Evolutionary conservation across 2,329 filamentous ascomycete genomes (phyloP).

Genomic region (Sordariomycetes sp.): DNA sequence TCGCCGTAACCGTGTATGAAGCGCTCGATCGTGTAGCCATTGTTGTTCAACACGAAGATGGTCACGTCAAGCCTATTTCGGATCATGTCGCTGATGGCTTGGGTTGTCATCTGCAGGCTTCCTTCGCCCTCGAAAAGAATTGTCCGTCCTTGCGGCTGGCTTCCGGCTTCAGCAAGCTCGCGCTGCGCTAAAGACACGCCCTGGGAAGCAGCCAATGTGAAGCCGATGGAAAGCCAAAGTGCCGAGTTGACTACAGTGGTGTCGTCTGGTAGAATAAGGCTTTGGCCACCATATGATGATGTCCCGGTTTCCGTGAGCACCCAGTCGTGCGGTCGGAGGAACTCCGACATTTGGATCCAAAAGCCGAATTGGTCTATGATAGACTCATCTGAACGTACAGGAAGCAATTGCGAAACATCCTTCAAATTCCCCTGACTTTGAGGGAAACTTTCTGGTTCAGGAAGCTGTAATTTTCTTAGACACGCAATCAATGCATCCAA

Average conservation of each 20-base stretch:
- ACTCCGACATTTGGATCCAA: no score
- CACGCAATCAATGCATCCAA: no score
- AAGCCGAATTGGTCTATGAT: conserved; percentile 40
- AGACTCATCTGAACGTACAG: conserved; percentile 13
- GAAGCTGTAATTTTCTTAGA: no score
- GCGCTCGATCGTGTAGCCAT: conserved; percentile 50
- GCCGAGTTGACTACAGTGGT: conserved; percentile 37
- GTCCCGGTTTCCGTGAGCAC: conserved; percentile 51
- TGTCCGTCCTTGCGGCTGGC: conserved; percentile 22
- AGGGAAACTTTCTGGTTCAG: no score
- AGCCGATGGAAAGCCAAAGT: conserved; percentile 52
- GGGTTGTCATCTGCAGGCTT: conserved; percentile 56
- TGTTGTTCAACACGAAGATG: conserved; percentile 49
- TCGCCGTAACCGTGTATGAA: conserved; percentile 44
- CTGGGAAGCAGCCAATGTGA: conserved; percentile 47
- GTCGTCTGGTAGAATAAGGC: conserved; percentile 38
- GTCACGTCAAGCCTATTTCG: conserved; percentile 36
- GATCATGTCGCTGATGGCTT: conserved; percentile 58
- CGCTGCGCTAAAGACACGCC: conserved; percentile 45
- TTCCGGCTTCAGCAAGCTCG: conserved; percentile 28
- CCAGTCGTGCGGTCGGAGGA: conserved; percentile 40
- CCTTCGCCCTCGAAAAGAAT: conserved; percentile 55
- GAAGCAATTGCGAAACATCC: no score
- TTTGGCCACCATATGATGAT: conserved; percentile 41
- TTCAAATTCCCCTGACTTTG: no score